Evolutionary conservation across 345 rosid species (phyloP).

Genomic region (Citrus sinensis): DNA sequence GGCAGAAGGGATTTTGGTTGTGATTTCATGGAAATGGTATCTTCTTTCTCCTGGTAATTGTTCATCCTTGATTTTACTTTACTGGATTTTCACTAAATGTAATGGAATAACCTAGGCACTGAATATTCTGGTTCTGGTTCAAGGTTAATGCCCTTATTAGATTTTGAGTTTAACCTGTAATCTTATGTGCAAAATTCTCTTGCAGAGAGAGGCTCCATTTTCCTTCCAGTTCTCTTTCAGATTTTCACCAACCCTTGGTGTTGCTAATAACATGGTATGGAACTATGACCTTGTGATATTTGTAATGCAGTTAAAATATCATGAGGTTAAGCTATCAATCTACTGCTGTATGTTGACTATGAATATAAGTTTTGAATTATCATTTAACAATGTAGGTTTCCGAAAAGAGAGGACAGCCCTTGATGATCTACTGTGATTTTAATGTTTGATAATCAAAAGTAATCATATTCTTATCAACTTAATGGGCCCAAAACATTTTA

Average conservation of each 20-base stretch:
- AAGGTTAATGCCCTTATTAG: not conserved
- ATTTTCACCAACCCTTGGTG: constrained; percentile 57
- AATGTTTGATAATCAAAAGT: not conserved
- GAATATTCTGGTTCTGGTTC: not conserved
- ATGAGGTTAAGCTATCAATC: not conserved
- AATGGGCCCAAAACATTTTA: not conserved
- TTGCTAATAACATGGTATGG: constrained; percentile 75
- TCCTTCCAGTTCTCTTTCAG: constrained; percentile 67
- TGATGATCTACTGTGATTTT: not conserved
- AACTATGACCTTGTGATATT: not conserved
- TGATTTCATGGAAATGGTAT: constrained; percentile 74
- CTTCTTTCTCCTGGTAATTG: constrained; percentile 73
- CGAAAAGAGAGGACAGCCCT: not conserved
- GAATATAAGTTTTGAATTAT: not conserved
- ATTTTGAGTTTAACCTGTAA: constrained; percentile 1
- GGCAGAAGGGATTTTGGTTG: constrained; percentile 33
- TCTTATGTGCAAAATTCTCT: constrained; percentile 10
- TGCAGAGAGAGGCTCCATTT: constrained; percentile 57
- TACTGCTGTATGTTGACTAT: not conserved
- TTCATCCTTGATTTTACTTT: constrained; percentile 37
- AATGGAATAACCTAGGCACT: not conserved
- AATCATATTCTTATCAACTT: not conserved
- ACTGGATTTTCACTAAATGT: not conserved
- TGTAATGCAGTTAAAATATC: not conserved
- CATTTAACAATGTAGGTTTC: not conserved